Evolutionary conservation across 2,329 filamentous ascomycete genomes (phyloP), one percentile per base, ranked within the genome.

Genomic region (Macrophomina pseudophaseolina): DNA sequence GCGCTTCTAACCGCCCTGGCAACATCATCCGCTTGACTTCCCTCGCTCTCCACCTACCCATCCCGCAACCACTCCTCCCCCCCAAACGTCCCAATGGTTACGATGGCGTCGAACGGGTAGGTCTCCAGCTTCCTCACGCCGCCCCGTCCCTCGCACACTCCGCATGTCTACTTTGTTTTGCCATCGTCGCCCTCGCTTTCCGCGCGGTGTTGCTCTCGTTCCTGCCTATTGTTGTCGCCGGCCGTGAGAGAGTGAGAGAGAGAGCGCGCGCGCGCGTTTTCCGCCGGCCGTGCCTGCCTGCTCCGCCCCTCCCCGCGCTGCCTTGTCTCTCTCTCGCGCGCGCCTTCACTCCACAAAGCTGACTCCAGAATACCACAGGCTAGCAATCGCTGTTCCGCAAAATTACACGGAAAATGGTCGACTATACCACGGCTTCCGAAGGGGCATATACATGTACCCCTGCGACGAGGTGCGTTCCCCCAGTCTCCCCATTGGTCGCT

Each of bases 401-500:
- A 82, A 86, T 71, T 85, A 86, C 69, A 68, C 73, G 72, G 89
- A 91, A 75, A 89, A 93, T 78, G 90, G 87, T 23, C 86, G 91
- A 64, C 82, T 83, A 69, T 94, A 92, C 75, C 89, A 91, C 74
- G 86, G 85, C 30, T 92, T 84, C 77, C 85, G 86, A 69, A 85
- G 82, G 71, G 89, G 89, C 64, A 87, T 89, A 71, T 94, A 94
- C 76, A 83, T 92, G 79, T 87, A 91, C 69, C 92, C 92, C 28
- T 91, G 91, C 76, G 92, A 95, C 76, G 87, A 90, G 79, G 89
- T 91, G 81, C 78, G 82, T 5, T 32, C 12, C 40, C 23, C 12
- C 18, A 28, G 40, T 14, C 32, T 44, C 18, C 42, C 58, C 46
- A 58, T 63, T 56, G 23, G 58, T 28, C 60, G 32, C 18, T 7